phyloP scores from a whole-genome alignment of 768 basidiomycete genomes.

The Tremella yokohamensis region DNA sequence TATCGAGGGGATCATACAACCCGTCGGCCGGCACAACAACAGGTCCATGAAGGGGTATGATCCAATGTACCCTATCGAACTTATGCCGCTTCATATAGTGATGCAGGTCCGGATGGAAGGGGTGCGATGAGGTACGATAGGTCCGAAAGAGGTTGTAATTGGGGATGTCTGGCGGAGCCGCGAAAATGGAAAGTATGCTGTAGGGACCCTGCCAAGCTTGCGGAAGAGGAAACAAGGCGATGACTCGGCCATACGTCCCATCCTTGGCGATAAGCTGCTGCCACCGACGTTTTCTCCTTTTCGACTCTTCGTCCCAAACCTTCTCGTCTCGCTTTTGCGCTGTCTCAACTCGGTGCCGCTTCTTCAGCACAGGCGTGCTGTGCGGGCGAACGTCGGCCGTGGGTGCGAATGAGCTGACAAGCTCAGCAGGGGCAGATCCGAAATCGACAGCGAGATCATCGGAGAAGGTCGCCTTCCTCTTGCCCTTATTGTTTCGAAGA shows the following conservation, averaged over 20 bases:
- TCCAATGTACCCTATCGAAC: constrained; percentile 32
- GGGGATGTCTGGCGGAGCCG: constrained; percentile 3
- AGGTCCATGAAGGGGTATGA: constrained; percentile 42
- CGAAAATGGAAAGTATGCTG: neutral
- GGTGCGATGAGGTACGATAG: constrained; percentile 11
- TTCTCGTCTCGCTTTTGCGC: neutral
- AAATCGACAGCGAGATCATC: neutral
- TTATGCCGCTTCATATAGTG: constrained; percentile 22
- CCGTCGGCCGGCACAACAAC: constrained; percentile 23
- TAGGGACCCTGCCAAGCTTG: neutral
- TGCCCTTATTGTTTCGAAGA: neutral
- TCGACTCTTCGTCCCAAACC: constrained; percentile 16
- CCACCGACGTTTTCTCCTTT: constrained; percentile 26
- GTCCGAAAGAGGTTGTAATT: constrained; percentile 11
- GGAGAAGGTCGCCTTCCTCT: neutral
- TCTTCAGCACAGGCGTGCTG: neutral
- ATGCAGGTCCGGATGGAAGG: constrained; percentile 31
- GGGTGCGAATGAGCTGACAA: too few relatives aligned
- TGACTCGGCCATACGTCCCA: constrained; percentile 14
- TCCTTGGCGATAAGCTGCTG: constrained; percentile 11
- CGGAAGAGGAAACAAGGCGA: constrained; percentile 10
- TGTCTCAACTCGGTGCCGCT: neutral
- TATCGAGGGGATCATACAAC: constrained; percentile 10
- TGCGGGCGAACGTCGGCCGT: neutral
- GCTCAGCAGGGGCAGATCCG: too few relatives aligned